These are phyloP conservation scores for Pichia cactophila DNA, from an alignment of 1,139 yeast species.

Conservation along the genomic window DNA sequence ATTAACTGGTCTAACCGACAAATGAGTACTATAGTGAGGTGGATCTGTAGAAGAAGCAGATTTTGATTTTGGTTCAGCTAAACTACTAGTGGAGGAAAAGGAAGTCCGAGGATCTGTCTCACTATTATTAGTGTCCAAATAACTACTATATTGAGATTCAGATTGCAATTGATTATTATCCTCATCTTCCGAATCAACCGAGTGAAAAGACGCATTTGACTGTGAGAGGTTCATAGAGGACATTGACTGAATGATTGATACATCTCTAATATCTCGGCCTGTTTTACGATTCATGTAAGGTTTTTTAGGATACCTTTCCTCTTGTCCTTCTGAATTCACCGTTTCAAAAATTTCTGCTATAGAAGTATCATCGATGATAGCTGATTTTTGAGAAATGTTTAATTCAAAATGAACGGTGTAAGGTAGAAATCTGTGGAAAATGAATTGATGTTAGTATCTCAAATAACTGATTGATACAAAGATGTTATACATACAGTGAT, in stretches of 20 bases:
- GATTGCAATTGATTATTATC: background rate
- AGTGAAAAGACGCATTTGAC: slow-evolving; percentile 8
- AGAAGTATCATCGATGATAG: slow-evolving; percentile 12
- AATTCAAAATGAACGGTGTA: slow-evolving; percentile 67
- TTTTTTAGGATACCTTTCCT: background rate
- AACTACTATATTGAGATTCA: background rate
- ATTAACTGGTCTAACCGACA: background rate
- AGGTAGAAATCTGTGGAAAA: slow-evolving; percentile 48
- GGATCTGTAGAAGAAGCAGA: background rate
- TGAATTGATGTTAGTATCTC: background rate
- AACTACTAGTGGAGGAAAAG: slow-evolving; percentile 7
- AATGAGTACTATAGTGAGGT: background rate
- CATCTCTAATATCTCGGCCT: slow-evolving; percentile 9
- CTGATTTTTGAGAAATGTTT: slow-evolving; percentile 20
- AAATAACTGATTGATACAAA: background rate
- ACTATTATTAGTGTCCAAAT: background rate
- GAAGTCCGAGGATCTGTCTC: slow-evolving; percentile 1
- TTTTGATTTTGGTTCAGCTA: slow-evolving; percentile 2
- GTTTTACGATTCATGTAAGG: background rate
- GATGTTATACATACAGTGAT: slow-evolving; percentile 43
- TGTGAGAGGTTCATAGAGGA: slow-evolving; percentile 12
- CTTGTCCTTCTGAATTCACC: slow-evolving; percentile 3
- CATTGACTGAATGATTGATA: slow-evolving; percentile 20
- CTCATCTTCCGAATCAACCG: slow-evolving; percentile 5
- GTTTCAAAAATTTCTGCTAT: slow-evolving; percentile 23